Base-by-base conservation (phyloP, 495 filamentous ascomycete species). In the Aspergillus homomorphus region DNA sequence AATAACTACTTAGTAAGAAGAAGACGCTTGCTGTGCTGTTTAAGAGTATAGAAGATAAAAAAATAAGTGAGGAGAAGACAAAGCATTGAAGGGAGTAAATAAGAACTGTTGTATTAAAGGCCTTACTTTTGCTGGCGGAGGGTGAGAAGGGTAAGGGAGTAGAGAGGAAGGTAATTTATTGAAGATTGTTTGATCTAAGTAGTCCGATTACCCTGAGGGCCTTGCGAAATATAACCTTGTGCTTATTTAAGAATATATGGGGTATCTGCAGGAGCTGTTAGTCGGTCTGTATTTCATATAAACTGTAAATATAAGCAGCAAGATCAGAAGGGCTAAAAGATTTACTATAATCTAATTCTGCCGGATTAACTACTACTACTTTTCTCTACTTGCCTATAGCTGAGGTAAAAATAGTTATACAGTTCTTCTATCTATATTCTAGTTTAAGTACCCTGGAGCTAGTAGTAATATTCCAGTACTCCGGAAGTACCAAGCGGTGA, bases 371-470 rank as follows among this genome's bases (percentile, higher is more conserved):
- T 6, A 75, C 81, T 21, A 68, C 70, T 22, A 83, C 67, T 49
- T 70, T 68, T 0, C 79, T 77, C 0, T 65, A 45, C 14, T 69
- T 58, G 5, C 76, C 73, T 2, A 83, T 76, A 15, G 72, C 68
- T 46, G 70, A 60, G 58, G 81, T 80, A 9, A 83, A 69, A 9
- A 69, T 76, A 15, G 68, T 63, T 0, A 80, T 81, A 57, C 68
- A 73, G 56, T 80, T 77, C 3, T 80, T 81, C 57, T 83, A 80
- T n/a, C 81, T 80, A 66, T 80, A 83, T 49, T 80, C 82, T 26
- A 84, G 59, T 62, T 83, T 81, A 3, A 84, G 72, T 26, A 83
- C 62, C 33, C 71, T 75, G 16, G 68, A 66, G 45, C 67, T 77
- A 0, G 72, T 62, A 2, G 38, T 21, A 57, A 79, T 73, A 30